These are phyloP conservation scores for Haplosporangium sp. DNA, from an alignment of 371 early-diverging fungal genomes.

Conservation along the genomic window DNA sequence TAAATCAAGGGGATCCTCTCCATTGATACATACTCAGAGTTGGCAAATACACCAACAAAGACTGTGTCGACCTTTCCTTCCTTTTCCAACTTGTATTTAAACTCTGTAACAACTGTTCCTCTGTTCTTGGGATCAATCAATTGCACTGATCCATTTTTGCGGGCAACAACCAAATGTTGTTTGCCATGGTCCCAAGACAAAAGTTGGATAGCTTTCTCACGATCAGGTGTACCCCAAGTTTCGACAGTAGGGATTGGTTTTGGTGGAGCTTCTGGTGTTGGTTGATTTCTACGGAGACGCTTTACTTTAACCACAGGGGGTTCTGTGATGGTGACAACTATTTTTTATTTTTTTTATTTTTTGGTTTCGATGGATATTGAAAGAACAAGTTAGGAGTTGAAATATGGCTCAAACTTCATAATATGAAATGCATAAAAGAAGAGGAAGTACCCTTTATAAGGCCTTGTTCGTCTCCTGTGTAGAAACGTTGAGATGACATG, in stretches of 20 bases:
- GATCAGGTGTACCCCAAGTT: conserved; percentile 66
- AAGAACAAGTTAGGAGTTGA: no score
- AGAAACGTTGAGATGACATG: conserved; percentile 57
- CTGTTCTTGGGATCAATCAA: conserved; percentile 62
- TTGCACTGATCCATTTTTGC: conserved; percentile 73
- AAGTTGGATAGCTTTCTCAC: conserved; percentile 63
- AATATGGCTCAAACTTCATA: no score
- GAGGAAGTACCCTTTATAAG: conserved; percentile 71
- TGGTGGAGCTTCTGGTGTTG: conserved; percentile 50
- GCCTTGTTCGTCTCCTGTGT: conserved; percentile 83
- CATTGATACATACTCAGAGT: conserved; percentile 57
- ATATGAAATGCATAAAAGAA: no score
- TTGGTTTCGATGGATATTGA: no score
- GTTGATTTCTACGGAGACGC: conserved; percentile 29
- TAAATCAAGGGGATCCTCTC: neutral
- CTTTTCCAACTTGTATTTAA: conserved; percentile 45
- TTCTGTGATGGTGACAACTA: conserved; percentile 50
- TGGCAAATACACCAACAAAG: conserved; percentile 75
- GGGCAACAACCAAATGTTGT: conserved; percentile 64
- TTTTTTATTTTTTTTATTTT: no score
- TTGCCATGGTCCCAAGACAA: conserved; percentile 64
- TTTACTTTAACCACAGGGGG: conserved; percentile 34
- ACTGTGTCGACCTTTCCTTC: conserved; percentile 57
- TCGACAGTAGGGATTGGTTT: conserved; percentile 58
- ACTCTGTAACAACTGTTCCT: conserved; percentile 61